phyloP scores from a whole-genome alignment of 2,329 filamentous ascomycete species.

The Phialophora expanda region DNA sequence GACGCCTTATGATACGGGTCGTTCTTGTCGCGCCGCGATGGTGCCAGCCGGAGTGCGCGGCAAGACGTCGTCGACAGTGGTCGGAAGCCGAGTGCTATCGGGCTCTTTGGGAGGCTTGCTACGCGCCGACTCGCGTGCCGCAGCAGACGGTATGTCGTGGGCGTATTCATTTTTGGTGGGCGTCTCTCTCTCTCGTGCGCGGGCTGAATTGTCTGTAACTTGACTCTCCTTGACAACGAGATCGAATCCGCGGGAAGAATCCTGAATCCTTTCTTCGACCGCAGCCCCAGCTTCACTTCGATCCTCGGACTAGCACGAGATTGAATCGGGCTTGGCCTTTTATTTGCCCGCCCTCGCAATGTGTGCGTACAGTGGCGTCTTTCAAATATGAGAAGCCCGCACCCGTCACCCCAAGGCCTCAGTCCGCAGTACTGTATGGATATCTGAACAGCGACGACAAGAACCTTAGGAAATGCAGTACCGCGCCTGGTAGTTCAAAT shows the following conservation, averaged over 20 bases:
- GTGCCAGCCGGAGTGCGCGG: slow-evolving; percentile 16
- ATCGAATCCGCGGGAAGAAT: neutral
- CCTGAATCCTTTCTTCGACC: neutral
- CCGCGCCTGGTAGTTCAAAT: neutral
- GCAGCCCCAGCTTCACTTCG: neutral
- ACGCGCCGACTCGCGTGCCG: neutral
- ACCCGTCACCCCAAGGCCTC: neutral
- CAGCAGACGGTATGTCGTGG: neutral
- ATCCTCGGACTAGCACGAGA: neutral
- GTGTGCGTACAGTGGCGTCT: too few relatives aligned
- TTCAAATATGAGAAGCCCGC: neutral
- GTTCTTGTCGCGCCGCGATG: slow-evolving; percentile 16
- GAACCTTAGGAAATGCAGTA: too few relatives aligned
- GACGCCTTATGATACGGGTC: slow-evolving; percentile 39
- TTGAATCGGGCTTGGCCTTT: neutral
- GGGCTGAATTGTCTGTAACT: neutral
- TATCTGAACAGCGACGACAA: neutral
- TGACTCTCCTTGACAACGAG: neutral
- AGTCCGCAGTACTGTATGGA: neutral
- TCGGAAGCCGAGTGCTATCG: slow-evolving; percentile 3
- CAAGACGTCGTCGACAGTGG: slow-evolving; percentile 22
- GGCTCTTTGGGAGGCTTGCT: neutral
- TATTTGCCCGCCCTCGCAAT: too few relatives aligned
- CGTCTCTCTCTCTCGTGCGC: neutral
- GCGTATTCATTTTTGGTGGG: neutral